Evolutionary conservation across 164 flowering plant genomes (phyloP), one percentile per base, ranked within the genome.

Genomic region (Tetracentron sinense): DNA sequence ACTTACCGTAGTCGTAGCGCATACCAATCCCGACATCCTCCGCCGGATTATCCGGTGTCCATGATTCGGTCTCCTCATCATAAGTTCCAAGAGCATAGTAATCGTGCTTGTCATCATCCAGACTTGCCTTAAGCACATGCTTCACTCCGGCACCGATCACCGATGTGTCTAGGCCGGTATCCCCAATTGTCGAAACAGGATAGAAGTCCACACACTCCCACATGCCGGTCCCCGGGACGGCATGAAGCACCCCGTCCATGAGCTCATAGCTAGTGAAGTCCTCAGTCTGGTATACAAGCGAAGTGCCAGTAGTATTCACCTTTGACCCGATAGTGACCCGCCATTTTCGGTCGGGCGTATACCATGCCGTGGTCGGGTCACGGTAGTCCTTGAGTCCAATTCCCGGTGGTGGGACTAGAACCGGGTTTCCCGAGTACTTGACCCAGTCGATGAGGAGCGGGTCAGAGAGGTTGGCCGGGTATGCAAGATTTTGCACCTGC

Each of bases 191-290:
- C 0, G 84, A 68, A 6, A 83, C 77, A 62, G 88, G 88, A 74
- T 66, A 83, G 66, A 83, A 77, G 61, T 83, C 88, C 25, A 82
- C 78, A 48, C 58, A 92, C 75, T 92, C 98, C 98, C 98, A 92
- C 95, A 85, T 86, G 14, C 98, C 98, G 0, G 96, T 88, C 8
- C 72, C 80, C 2, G 80, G 76, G 11, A 90, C 95, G 3, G 72
- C 78, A 62, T 90, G 91, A n/a, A 83, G 57, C 0, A 66, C 11
- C 19, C 69, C 60, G 1, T 74, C 76, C 60, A 68, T 30, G 1
- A 72, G 73, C 58, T 73, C 66, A 51, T 51, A 83, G 17, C 50
- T 61, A 0, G 51, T 76, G 42, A 83, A 83, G 42, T 83, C 55
- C 0, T 61, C 52, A 2, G 88, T 83, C 25, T 65, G 55, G 51